A percentile compares a stretch with the other conserved stretches of the same genome.
Conservation (phyloP, 225 moss, liverwort and hornwort genomes). For the Pleurozium schreberi region DNA sequence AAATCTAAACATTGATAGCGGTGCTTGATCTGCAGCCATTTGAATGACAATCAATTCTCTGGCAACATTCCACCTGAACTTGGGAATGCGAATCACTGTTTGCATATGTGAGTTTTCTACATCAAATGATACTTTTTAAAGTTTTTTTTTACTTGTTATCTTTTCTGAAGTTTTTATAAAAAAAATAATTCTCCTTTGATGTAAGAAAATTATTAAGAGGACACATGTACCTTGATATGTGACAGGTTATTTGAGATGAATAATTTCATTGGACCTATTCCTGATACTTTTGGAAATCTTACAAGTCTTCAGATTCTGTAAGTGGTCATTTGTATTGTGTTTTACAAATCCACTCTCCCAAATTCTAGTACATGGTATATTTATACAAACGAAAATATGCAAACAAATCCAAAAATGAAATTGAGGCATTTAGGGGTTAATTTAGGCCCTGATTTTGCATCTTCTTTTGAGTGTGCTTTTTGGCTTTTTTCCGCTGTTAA, state of each 20-base stretch:
- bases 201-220: neutral
- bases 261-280: constrained; percentile 16
- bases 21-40: constrained; percentile 8
- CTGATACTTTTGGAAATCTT: constrained; percentile 25
- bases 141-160: neutral
- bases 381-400: too few relatives aligned
- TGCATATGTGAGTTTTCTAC: constrained; percentile 11
- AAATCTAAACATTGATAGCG: neutral
- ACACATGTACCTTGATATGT: neutral
- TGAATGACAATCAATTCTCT: constrained; percentile 7
- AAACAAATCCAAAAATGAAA: too few relatives aligned
- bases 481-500: neutral
- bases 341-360: neutral
- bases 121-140: neutral
- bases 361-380: too few relatives aligned
- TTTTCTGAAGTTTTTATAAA: neutral
- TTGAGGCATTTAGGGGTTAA: too few relatives aligned
- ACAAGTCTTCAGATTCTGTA: constrained; percentile 27
- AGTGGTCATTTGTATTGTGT: neutral
- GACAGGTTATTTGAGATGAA: constrained; percentile 26
- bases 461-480: neutral
- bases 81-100: neutral
- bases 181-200: too few relatives aligned
- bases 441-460: too few relatives aligned
- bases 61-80: constrained; percentile 11